phyloP scores from a whole-genome alignment of 805 yeast genomes.

The Candida jianshihensis region DNA sequence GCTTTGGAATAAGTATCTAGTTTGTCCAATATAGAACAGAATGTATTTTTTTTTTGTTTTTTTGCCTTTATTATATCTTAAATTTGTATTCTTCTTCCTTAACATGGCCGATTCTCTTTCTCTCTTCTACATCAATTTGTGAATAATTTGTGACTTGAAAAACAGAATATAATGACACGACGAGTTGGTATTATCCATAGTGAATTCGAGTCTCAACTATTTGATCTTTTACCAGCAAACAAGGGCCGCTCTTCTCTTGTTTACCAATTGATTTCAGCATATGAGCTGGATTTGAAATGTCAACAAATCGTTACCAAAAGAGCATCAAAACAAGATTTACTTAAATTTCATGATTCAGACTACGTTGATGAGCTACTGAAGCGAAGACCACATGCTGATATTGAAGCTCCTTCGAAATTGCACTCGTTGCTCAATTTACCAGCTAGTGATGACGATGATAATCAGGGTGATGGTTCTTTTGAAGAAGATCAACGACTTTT shows the following conservation, averaged over 20 bases:
- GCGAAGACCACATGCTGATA: slow-evolving; percentile 10
- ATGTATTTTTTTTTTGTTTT: no score
- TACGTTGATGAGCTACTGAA: slow-evolving; percentile 36
- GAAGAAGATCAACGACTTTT: slow-evolving; percentile 10
- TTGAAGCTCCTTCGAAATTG: not conserved
- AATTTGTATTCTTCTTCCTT: no score
- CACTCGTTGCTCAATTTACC: not conserved
- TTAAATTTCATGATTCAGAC: slow-evolving; percentile 40
- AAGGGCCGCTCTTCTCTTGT: slow-evolving; percentile 42
- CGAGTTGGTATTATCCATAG: slow-evolving; percentile 6
- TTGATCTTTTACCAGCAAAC: slow-evolving; percentile 48
- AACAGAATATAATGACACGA: not conserved
- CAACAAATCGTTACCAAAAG: slow-evolving; percentile 19
- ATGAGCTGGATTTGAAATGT: slow-evolving; percentile 26
- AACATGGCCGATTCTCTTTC: no score
- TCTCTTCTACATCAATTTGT: no score
- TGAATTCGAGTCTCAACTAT: slow-evolving; percentile 8
- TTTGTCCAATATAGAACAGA: no score
- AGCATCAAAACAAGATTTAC: slow-evolving; percentile 33
- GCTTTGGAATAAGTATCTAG: slow-evolving; percentile 28
- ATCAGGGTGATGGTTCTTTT: slow-evolving; percentile 4
- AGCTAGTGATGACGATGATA: slow-evolving; percentile 2
- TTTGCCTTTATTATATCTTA: no score
- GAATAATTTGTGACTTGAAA: no score
- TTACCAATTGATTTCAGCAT: slow-evolving; percentile 34